These are phyloP conservation scores for Globisporangium nunn DNA, from an alignment of 352 stramenopile genomes.

Conservation along the genomic window DNA sequence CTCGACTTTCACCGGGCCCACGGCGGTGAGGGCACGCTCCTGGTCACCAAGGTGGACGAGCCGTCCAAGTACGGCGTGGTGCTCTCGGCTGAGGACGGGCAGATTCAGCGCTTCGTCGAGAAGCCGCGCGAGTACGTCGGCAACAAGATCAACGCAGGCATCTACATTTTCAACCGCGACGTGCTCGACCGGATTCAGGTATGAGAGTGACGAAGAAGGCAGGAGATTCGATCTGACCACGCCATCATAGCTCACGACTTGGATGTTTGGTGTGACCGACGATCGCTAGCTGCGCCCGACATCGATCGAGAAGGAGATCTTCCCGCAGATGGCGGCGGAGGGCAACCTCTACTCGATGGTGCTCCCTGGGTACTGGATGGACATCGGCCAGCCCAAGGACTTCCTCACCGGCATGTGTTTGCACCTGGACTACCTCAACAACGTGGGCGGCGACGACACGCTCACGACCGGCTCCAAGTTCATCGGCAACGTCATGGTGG, in stretches of 20 bases:
- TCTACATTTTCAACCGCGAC: slow-evolving; percentile 88
- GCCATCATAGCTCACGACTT: too few relatives aligned
- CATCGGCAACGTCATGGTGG: slow-evolving; percentile 82
- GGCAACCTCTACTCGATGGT: slow-evolving; percentile 83
- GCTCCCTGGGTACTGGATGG: slow-evolving; percentile 87
- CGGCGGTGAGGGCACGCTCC: slow-evolving; percentile 74
- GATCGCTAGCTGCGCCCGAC: slow-evolving; percentile 67
- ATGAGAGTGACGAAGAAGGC: too few relatives aligned
- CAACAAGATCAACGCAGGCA: slow-evolving; percentile 89
- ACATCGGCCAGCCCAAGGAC: slow-evolving; percentile 88
- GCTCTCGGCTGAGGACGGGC: slow-evolving; percentile 60
- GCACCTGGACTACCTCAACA: slow-evolving; percentile 68
- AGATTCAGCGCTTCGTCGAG: slow-evolving; percentile 87
- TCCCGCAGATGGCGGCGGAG: slow-evolving; percentile 86
- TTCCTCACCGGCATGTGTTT: slow-evolving; percentile 85
- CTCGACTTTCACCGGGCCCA: slow-evolving; percentile 76
- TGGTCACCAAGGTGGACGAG: slow-evolving; percentile 82
- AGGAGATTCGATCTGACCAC: too few relatives aligned
- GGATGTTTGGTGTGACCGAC: too few relatives aligned
- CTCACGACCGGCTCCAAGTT: slow-evolving; percentile 65
- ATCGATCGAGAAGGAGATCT: slow-evolving; percentile 89
- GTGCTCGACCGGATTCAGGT: slow-evolving; percentile 83
- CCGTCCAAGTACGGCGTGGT: slow-evolving; percentile 89
- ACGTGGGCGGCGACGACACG: slow-evolving; percentile 17
- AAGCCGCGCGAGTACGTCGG: slow-evolving; percentile 86